These are phyloP conservation scores for Paxillus ammoniavirescens DNA, from an alignment of 768 basidiomycete genomes.

Conservation along the genomic window DNA sequence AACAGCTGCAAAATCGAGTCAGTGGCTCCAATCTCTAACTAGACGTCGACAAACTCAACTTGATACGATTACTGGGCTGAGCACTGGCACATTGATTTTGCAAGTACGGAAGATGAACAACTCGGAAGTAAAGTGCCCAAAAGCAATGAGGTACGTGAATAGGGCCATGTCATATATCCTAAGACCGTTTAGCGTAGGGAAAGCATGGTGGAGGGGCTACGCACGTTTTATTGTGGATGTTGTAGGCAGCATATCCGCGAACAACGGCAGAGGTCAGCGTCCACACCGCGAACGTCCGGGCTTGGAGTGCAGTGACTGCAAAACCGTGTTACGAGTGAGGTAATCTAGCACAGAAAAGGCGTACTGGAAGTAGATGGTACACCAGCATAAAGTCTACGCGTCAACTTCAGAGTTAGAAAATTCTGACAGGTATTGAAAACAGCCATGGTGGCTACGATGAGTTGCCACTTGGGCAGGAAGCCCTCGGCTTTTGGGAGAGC, in stretches of 20 bases:
- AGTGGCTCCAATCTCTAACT: slow-evolving; percentile 1
- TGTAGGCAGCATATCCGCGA: slow-evolving; percentile 84
- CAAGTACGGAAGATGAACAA: slow-evolving; percentile 78
- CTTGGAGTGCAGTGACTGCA: slow-evolving; percentile 82
- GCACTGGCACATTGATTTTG: slow-evolving; percentile 52
- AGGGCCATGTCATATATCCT: slow-evolving; percentile 91
- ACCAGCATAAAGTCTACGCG: slow-evolving; percentile 69
- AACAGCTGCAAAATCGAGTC: slow-evolving; percentile 41
- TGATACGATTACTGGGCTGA: slow-evolving; percentile 81
- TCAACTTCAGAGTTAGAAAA: slow-evolving; percentile 73
- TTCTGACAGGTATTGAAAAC: slow-evolving; percentile 88
- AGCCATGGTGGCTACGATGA: slow-evolving; percentile 73
- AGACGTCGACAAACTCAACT: slow-evolving; percentile 53
- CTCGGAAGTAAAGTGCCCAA: slow-evolving; percentile 87
- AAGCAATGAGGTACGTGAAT: slow-evolving; percentile 86
- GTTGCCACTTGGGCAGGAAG: slow-evolving; percentile 84
- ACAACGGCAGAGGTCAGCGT: slow-evolving; percentile 83
- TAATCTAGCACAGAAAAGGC: not conserved
- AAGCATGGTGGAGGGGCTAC: slow-evolving; percentile 26
- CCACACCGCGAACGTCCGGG: slow-evolving; percentile 90
- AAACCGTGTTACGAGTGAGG: not conserved
- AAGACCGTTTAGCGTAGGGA: slow-evolving; percentile 4
- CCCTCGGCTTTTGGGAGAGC: slow-evolving; percentile 68
- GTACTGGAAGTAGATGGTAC: slow-evolving; percentile 41
- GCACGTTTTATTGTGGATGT: slow-evolving; percentile 80